Evolutionary conservation across 352 stramenopile species (phyloP), one percentile per base, ranked within the genome.

Genomic region (Globisporangium heterothallicum): DNA sequence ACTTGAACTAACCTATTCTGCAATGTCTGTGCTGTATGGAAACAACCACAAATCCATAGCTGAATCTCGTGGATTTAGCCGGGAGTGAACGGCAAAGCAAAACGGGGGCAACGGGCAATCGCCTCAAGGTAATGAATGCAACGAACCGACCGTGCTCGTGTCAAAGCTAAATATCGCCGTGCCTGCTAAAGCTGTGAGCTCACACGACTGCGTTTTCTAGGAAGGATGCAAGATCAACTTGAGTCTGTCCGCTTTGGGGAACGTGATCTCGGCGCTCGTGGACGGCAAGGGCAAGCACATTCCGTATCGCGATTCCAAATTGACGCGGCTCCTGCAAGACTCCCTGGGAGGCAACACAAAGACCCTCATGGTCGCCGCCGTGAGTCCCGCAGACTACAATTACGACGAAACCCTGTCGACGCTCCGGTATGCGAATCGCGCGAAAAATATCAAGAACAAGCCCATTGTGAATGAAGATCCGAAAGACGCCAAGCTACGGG

Each of bases 371-470:
- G 81, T 99, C 26, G 95, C 96, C 0, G 96, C 92, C 26, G 84
- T 98, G 12, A 98, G 88, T 25, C 95, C 96, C 0, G 89, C 92
- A 0, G 92, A 98, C 57, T 95, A 93, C 52, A 98, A 98, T 69
- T 96, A 94, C 29, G 92, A 96, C 57, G 96, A 99, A 58, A 98
- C 93, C 3, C 56, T 98, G 7, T 97, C 87, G 29, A 98, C 96
- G 40, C 66, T 99, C 27, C 86, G 93, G 30, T 99, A 98, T 54
- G 96, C 96, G 1, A 97, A 98, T 55, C 86, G 95, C 1, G 95
- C 96, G 29, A 92, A 97, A 51, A 98, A 98, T 59, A 98, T 99
- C 61, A 97, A 97, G 63, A 98, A 98, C 78, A 96, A 97, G 43
- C 92, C 94, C 4, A 87, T 92, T 1, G 81, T 97, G 50, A 98